Evolutionary conservation across 768 basidiomycete species (phyloP).

Genomic region (Aureoboletus auriporus): DNA sequence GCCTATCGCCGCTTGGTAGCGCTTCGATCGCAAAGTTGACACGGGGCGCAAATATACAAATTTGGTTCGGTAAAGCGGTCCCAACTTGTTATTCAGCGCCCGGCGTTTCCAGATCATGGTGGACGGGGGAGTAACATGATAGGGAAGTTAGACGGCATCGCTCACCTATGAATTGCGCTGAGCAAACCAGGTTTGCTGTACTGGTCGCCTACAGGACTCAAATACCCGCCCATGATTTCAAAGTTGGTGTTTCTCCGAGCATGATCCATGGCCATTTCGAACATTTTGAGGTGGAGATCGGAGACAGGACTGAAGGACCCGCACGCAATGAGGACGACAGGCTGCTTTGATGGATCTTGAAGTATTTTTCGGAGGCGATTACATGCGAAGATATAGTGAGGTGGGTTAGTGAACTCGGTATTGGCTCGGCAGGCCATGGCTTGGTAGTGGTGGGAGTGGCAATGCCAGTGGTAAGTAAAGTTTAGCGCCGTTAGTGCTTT

Average conservation of each 20-base stretch:
- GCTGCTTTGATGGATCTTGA: slow-evolving; percentile 64
- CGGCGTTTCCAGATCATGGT: too few species aligned
- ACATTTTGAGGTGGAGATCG: slow-evolving; percentile 96
- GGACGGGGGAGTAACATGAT: background rate
- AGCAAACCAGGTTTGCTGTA: slow-evolving; percentile 97
- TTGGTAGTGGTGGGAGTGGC: too few species aligned
- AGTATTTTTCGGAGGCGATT: slow-evolving; percentile 59
- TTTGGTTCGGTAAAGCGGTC: background rate
- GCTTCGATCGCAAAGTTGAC: background rate
- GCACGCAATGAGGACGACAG: slow-evolving; percentile 93
- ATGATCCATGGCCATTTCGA: slow-evolving; percentile 99
- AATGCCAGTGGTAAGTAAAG: too few species aligned
- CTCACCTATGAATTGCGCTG: slow-evolving; percentile 84
- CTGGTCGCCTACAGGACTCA: slow-evolving; percentile 92
- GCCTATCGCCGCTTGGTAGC: slow-evolving; percentile 4
- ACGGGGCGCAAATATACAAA: slow-evolving; percentile 11
- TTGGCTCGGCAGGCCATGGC: slow-evolving; percentile 12
- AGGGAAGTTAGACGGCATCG: slow-evolving; percentile 8
- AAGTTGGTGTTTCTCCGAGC: slow-evolving; percentile 87
- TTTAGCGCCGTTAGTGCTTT: too few species aligned
- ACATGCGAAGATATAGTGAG: slow-evolving; percentile 62
- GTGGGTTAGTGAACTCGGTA: slow-evolving; percentile 53
- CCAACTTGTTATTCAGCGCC: too few species aligned
- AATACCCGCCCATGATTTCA: slow-evolving; percentile 92
- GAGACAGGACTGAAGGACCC: slow-evolving; percentile 98